Evolutionary conservation across 2,329 filamentous ascomycete species (phyloP), one percentile per base, ranked within the genome.

Genomic region (Exserohilum rostratum): DNA sequence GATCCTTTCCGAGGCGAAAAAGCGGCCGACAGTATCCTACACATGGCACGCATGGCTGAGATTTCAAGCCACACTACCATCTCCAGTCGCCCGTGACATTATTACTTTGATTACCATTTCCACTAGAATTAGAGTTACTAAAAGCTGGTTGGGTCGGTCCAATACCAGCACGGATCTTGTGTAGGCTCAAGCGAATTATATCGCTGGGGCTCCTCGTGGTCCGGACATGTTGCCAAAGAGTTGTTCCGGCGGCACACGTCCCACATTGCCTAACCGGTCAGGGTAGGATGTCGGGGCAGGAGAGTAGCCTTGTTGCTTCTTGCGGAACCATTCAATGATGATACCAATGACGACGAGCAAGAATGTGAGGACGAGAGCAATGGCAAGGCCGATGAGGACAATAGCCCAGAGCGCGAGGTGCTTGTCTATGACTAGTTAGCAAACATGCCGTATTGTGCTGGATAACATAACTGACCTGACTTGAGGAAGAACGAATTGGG

Each of bases 371-470:
- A 81, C 90, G 1, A 96, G 85, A 1, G 91, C 84, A 55, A 95
- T 90, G 51, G 86, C 91, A 31, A 96, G 85, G 17, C 86, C 87
- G 61, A 96, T 93, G 11, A 96, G 84, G 34, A 96, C 89, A 50
- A 96, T 83, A 59, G 91, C 90, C 42, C 89, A 91, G 39, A 90
- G 78, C 10, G 89, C 86, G 65, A 95, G 81, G 64, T 86, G 82
- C 45, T 80, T 78, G 57, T 76, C 83, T 83, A 54, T 37, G 20
- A 7, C 9, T 29, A 38, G 46, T 69, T 62, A 68, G 37, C 10
- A 30, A 29, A 12, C 5, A 25, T 10, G 10, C 5, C 50, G 43
- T 17, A 1, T 47, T 25, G 15, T 7, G 33, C 31, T 40, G 31
- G 38, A 3, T 38, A 27, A 25, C 12, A 46, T 31, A 29, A 82